phyloP scores from a whole-genome alignment of 805 yeast species.

The Candida nemodendra region DNA sequence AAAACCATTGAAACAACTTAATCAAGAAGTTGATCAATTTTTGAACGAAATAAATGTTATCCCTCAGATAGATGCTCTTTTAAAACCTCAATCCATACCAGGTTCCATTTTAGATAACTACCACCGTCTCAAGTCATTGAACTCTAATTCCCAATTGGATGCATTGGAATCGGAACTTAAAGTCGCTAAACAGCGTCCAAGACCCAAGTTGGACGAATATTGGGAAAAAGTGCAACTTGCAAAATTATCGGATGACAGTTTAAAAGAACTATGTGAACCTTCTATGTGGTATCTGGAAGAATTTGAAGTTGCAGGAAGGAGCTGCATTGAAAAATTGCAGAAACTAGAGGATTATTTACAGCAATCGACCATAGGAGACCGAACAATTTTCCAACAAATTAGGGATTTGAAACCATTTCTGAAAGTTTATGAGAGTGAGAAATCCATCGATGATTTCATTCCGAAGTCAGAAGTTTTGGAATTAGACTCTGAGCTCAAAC shows the following conservation, averaged over 20 bases:
- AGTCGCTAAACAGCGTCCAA: slow-evolving; percentile 40
- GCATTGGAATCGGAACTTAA: slow-evolving; percentile 46
- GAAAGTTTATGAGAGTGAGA: slow-evolving; percentile 34
- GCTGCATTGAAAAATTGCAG: slow-evolving; percentile 38
- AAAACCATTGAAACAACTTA: slow-evolving; percentile 49
- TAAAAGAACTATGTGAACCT: slow-evolving; percentile 52
- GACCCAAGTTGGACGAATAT: slow-evolving; percentile 44
- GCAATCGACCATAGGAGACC: slow-evolving; percentile 65
- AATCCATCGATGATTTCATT: slow-evolving; percentile 33
- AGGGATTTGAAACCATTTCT: slow-evolving; percentile 47
- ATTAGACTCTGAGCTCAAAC: slow-evolving; percentile 33
- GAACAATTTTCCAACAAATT: slow-evolving; percentile 46
- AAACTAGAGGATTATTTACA: slow-evolving; percentile 48
- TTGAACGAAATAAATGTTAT: slow-evolving; percentile 55
- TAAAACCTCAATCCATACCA: slow-evolving; percentile 59
- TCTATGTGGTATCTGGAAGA: slow-evolving; percentile 51
- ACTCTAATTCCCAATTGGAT: slow-evolving; percentile 49
- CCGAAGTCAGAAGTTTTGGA: slow-evolving; percentile 41
- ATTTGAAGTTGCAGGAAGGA: slow-evolving; percentile 45
- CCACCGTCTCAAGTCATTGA: slow-evolving; percentile 49
- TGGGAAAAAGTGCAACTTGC: slow-evolving; percentile 49
- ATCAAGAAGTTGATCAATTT: slow-evolving; percentile 42
- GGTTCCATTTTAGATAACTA: slow-evolving; percentile 53
- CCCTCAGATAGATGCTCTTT: slow-evolving; percentile 58
- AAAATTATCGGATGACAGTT: slow-evolving; percentile 50